Base-by-base conservation (phyloP, 768 basidiomycete species). In the Sporobolomyces phaffii region DNA sequence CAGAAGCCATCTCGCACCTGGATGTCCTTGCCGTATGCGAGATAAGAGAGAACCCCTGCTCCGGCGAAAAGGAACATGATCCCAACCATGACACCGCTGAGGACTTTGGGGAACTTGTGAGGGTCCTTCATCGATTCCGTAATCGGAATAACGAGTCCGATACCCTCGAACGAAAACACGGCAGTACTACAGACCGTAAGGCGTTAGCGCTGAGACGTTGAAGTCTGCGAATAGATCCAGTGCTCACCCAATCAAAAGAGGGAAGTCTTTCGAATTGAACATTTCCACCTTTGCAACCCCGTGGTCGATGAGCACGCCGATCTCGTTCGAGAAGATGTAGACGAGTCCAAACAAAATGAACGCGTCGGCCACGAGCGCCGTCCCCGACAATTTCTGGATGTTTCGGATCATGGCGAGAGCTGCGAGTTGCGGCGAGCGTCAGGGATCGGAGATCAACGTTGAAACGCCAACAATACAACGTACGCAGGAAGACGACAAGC, bases 121-220 rank as follows among this genome's bases (percentile, higher is more conserved):
- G 94, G 96, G 76, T 97, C 91, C 29, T 84, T 83, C 96, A 99
- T 99, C 8, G 93, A 86, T 76, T 99, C 93, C 17, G 90, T 91
- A 74, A 99, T 96, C 24, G 96, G 96, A 68, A 99, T 90, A 69
- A 99, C 87, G 87, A 98, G 80, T 52, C 94, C 96, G 72, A 99
- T 91, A 13, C 94, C 94, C 78, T 99, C 94, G 73, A 98, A 99
- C 1, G 96, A 91, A 78, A 98, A 98, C 34, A 97, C 94, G 5
- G 96, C 94, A 28, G 96, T 97, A 11, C 92, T 91, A 67, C 7
- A 31, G 22, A 14, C n/a, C 17, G 31, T 29, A 20, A 8, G 24
- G 26, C 20, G 31, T 14, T 24, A 34, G 34, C 24, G 15, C 6
- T 28, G 34, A 14, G 28, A 11, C 9, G 48, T 29, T n/a, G 26